Base-by-base conservation (phyloP, 1,139 yeast species). In the Zygosaccharomyces pseudobailii region DNA sequence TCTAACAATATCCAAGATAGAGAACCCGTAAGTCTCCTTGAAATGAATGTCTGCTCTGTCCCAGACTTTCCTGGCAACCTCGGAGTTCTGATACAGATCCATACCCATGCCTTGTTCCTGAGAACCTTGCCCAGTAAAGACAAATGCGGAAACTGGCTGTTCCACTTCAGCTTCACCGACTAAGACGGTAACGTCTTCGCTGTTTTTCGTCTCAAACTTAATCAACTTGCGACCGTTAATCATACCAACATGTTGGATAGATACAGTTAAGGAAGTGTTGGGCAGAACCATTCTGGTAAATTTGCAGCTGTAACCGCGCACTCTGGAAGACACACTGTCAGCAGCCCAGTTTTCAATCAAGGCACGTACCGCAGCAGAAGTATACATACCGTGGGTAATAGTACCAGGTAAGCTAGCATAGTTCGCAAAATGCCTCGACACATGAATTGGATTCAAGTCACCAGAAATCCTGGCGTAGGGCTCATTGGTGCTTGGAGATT, bases 71-170 rank as follows among this genome's bases (percentile, higher is more conserved):
- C 83, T 84, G 50, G 99, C 98, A 68, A 94, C 97, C 36, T 80
- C 88, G 46, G 96, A 87, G 43, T 88, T 78, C 56, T 82, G 84
- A 71, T 92, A 92, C 67, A 92, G 79, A 71, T 94, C 98, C 99
- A 92, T 92, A 76, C 99, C 98, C 99, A 92, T 92, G 68, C 97
- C 97, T 76, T 94, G 98, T 71, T 94, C 98, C 74, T 92, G 98
- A 51, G 98, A 90, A 69, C 99, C 99, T 78, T 92, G 99, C 68
- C 98, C 99, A 58, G 99, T 92, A 74, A 94, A 92, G 51, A 92
- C 96, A 68, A 87, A 92, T 19, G 98, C 85, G 42, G 98, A 87
- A 50, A 84, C 85, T 43, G 99, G 98, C 73, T 92, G 98, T 62
- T 92, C 97, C 64, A 94, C 90, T 74, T 92, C 98, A 47, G 98